Base-by-base conservation (phyloP, 495 filamentous ascomycete species). In the Tetracladium setigerum region DNA sequence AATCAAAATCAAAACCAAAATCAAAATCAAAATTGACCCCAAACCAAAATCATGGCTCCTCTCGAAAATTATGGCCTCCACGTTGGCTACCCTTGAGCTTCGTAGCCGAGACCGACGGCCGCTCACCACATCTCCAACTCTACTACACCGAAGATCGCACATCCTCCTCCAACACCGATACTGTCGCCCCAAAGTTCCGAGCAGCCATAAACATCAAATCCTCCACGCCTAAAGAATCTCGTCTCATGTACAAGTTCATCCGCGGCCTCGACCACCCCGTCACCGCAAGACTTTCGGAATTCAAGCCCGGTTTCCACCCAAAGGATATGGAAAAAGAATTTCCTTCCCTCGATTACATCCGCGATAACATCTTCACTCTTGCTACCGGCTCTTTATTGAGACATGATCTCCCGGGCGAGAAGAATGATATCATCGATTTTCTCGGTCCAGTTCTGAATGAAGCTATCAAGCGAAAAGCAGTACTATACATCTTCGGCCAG, bases 151-250 rank as follows among this genome's bases (percentile, higher is more conserved):
- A 57, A 24, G 24, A 12, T 11, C 10, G 12, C 13, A 8, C 31
- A 27, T 27, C 22, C 22, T 34, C 35, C 35, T 3, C 35, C 35
- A 3, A 2, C 14, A 18, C 14, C 3, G 35, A 2, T 3, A 2
- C 15, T 16, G 38, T 9, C 11, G 24, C 30, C 27, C 18, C 41
- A n/a, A 32, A 35, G 24, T 48, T 51, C 49, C 33, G 51, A 16
- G 62, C 60, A 2, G 61, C 62, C 31, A 57, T 66, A 49, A 66
- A 64, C 53, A 53, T 64, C 59, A 55, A 57, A 44, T 62, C 59
- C 33, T 24, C 52, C 22, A 40, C 30, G 12, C 41, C 40, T 8
- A 40, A 36, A 1, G 55, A 65, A n/a, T 47, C 54, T 12, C 61
- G 57, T 7, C 55, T 66, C 31, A 57, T 53, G 17, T 63, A 59